Evolutionary conservation across 495 filamentous ascomycete species (phyloP), one percentile per base, ranked within the genome.

Genomic region (Tuber umbilicatum): DNA sequence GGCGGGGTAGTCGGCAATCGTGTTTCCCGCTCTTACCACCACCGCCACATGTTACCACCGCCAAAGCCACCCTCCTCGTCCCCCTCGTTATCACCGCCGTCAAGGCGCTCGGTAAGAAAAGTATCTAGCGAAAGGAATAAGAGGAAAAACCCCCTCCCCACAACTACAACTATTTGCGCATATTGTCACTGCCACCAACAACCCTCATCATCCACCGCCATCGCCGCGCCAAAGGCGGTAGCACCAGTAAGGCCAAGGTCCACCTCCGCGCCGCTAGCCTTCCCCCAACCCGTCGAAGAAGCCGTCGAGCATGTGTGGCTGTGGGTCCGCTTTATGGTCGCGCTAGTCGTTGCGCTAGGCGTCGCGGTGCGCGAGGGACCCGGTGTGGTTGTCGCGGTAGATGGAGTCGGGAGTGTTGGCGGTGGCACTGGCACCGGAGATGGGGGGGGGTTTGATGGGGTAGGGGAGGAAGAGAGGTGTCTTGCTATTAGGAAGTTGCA

Each of bases 311-410:
- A 80, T 38, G 73, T 83, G 21, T 81, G 76, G 77, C 70, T 84
- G 43, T 83, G 82, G 82, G 72, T 83, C 10, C 50, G 83, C 64
- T 83, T 83, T 41, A 73, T 82, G 27, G 80, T 83, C 35, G 82
- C 82, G 35, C 72, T 83, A 16, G 81, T 82, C 50, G 73, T 83
- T 35, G 82, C 82, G n/a, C 68, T 83, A 16, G 82, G 82, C 0
- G 68, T 83, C 0, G 82, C 82, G 35, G 74, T 83, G 27, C 78
- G 76, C 68, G 82, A 83, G 78, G 82, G 82, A 0, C 82, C 82
- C 16, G 81, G 70, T 35, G 71, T 76, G 38, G 67, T 79, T 43
- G 41, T 83, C 37, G 79, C 73, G 35, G 69, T 76, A 2, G 73
- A 72, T 64, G 79, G 74, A 19, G 80, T 74, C 17, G 80, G 76